Evolutionary conservation across 306 rosid species (phyloP), one percentile per base, ranked within the genome.

Genomic region (Comarum palustre): DNA sequence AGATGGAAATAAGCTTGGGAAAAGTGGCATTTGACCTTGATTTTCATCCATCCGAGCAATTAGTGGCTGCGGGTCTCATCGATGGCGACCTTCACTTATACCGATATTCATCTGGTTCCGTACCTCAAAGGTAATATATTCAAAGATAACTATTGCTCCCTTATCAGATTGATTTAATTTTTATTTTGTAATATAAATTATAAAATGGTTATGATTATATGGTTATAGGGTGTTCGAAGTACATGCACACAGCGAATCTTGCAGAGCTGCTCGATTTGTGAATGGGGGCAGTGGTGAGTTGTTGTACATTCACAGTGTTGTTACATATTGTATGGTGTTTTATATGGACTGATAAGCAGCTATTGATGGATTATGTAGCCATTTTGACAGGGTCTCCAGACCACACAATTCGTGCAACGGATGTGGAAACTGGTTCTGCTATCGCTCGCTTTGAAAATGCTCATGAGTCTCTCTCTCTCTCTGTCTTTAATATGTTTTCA

Each of bases 381-480:
- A 75, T 92, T 72, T 72, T 89, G 90, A 89, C 97, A 62, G 96
- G 96, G 39, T 92, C 97, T 64, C 93, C 92, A 0, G 96, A 92
- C 86, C 78, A 77, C 78, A 89, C 97, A 19, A 88, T 92, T 79
- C 82, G 88, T 34, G 90, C 97, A 45, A 86, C 94, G 0, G 94
- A 92, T 76, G 92, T 92, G 66, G 97, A 92, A 83, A 89, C 97
- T 63, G 97, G 97, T 71, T 76, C 92, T 54, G 72, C 89, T 52
- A 84, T 92, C 59, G 92, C 90, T 13, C 94, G 88, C 45, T 80
- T 89, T 22, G 88, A 89, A 47, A 78, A 85, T 78, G 97, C 96
- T 79, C 97, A 92, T 42, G 90, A 73, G 97, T 92, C 67, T 59
- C 82, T 73, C 7, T 42, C 58, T 54, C 10, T 74, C 39, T 24